Evolutionary conservation across 768 basidiomycete genomes (phyloP), one percentile per base, ranked within the genome.

Genomic region (Tricholoma bakamatsutake): DNA sequence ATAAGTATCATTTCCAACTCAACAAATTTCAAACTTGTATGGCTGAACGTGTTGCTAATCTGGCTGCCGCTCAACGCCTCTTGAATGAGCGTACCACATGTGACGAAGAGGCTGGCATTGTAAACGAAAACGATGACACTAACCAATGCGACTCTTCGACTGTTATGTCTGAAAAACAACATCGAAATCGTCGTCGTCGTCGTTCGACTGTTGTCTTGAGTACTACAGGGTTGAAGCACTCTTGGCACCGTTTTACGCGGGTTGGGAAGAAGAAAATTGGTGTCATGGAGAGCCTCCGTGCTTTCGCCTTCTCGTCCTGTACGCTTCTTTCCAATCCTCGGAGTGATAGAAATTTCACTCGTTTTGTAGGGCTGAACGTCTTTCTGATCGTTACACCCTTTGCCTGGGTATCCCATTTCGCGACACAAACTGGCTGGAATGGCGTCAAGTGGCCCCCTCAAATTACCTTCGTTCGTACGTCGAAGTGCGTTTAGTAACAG

Each of bases 371-470:
- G 77, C 66, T 87, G 17, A 87, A 87, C 61, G 12, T 80, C 8
- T 74, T 88, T 21, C 61, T 86, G 18, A 27, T 85, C 1, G 72
- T 83, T 58, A 74, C 85, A 5, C 85, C 85, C 0, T 54, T 85
- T 21, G 79, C 85, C 15, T 88, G 84, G 84, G 75, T 71, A 9
- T 74, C 79, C 0, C 80, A 85, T 62, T 86, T 82, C 53, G 40
- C 66, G 10, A 11, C n/a, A 11, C 24, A 18, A 63, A 46, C 57
- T n/a, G 37, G 30, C 15, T 80, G 76, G 76, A 57, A 62, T 18
- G 61, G 67, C 56, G 61, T 3, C 27, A 17, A 17, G 28, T 48
- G 46, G 46, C 46, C 46, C 3, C 46, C 46, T 9, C 46, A 58
- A n/a, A 50, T 66, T 9, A 76, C 76, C 8, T 85, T 83, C 60